phyloP scores from a whole-genome alignment of 2,329 filamentous ascomycete genomes.

The Cyphellophora europaea region DNA sequence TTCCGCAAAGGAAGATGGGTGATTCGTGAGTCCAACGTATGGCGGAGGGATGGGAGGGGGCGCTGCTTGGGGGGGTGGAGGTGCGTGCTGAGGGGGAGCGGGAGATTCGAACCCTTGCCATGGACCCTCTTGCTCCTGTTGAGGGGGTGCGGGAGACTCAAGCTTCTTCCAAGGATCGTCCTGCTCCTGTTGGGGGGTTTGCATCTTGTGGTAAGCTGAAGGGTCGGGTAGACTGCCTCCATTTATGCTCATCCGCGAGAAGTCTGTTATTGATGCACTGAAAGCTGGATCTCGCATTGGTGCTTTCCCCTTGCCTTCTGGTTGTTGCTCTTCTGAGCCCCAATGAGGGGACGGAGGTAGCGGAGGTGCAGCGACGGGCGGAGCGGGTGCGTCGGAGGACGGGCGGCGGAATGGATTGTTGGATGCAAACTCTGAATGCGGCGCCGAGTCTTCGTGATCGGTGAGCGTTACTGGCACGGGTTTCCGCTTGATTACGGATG shows the following conservation, averaged over 20 bases:
- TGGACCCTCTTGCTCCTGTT: conserved; percentile 1
- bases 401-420: conserved; percentile 19
- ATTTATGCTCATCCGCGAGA: neutral
- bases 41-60: conserved; percentile 11
- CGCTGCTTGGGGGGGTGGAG: conserved; percentile 11
- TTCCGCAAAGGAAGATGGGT: neutral
- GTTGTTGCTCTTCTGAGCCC: neutral
- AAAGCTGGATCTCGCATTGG: neutral
- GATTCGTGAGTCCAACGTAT: neutral
- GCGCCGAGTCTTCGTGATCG: too few relatives aligned
- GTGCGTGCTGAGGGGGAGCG: conserved; percentile 1
- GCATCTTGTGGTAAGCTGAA: neutral
- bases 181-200: neutral
- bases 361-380: neutral
- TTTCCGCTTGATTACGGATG: conserved; percentile 12
- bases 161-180: neutral
- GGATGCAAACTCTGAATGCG: conserved; percentile 13
- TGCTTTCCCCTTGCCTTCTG: conserved; percentile 1
- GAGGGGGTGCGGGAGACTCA: conserved; percentile 2
- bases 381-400: conserved; percentile 1
- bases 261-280: neutral
- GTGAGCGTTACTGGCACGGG: conserved; percentile 8
- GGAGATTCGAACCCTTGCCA: conserved; percentile 1
- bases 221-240: neutral
- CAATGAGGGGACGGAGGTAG: neutral